Evolutionary conservation across 306 rosid genomes (phyloP), one percentile per base, ranked within the genome.

Genomic region (Trifolium pratense): DNA sequence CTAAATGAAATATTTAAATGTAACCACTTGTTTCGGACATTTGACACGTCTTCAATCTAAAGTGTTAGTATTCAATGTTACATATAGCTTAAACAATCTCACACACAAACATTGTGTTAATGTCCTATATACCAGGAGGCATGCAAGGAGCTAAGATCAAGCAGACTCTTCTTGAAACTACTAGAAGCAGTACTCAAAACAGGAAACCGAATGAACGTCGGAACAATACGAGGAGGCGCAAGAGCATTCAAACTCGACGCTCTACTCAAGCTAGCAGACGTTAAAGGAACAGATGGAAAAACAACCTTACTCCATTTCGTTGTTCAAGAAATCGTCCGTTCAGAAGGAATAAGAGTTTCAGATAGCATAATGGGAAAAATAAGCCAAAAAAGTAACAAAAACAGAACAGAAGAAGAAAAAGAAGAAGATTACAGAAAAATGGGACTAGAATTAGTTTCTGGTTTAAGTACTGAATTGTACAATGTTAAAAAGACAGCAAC

Each of bases 331-430:
- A 91, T 94, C 9, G 81, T 89, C 20, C 85, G 96, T 2, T 75
- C 92, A 0, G 99, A 94, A 78, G 97, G 97, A 25, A 82, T 91
- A 3, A 70, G 89, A 78, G 97, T 89, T 23, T 88, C 99, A 0
- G 92, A 89, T 0, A 94, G 98, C 92, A 94, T 94, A 7, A 91
- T 91, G 98, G 98, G 98, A 32, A 89, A 84, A 67, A 91, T 94
- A 68, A 84, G 85, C 85, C 90, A 85, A 73, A 85, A 73, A 70
- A 91, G 73, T 64, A 89, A 83, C 57, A 89, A 80, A 71, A 75
- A 31, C 78, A 75, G 80, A 78, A 83, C 92, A 0, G 82, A 78
- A 12, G 96, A 91, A 83, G 92, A 94, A 73, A 86, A 83, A 36
- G 99, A 91, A 80, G 91, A 89, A 16, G 91, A 89, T 62, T 89